These are phyloP conservation scores for Salix purpurea DNA, from an alignment of 345 rosid species.

Conservation along the genomic window DNA sequence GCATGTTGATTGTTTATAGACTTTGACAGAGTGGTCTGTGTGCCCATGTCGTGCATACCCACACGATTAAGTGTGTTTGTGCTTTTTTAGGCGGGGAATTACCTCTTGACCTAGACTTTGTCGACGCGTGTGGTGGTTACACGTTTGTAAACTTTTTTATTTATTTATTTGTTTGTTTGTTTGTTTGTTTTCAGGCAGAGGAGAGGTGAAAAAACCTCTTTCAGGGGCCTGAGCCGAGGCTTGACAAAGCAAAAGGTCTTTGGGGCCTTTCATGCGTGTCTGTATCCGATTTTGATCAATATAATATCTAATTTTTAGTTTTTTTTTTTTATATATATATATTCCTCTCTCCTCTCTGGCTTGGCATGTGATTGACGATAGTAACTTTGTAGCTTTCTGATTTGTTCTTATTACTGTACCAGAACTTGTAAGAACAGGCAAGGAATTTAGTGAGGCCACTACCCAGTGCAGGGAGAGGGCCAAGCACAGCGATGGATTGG, in stretches of 20 bases:
- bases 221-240: conserved; percentile 28
- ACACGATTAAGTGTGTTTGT: conserved; percentile 32
- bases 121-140: conserved; percentile 31
- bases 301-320: conserved; percentile 9
- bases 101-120: conserved; percentile 15
- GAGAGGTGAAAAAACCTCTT: conserved; percentile 24
- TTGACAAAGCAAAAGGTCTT: conserved; percentile 38
- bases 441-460: conserved; percentile 22
- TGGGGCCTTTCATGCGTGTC: conserved; percentile 47
- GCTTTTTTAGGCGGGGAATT: conserved; percentile 49
- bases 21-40: conserved; percentile 28
- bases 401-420: conserved; percentile 29
- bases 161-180: not conserved
- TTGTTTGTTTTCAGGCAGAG: not conserved
- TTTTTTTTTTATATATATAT: not conserved
- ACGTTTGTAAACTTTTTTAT: conserved; percentile 22
- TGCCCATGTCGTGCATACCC: conserved; percentile 27
- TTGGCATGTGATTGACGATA: conserved; percentile 44
- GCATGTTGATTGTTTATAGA: conserved; percentile 6
- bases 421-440: not conserved
- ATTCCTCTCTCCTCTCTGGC: not conserved
- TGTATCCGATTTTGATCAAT: conserved; percentile 29
- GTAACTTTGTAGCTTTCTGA: conserved; percentile 47
- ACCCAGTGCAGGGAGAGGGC: conserved; percentile 12
- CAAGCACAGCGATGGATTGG: conserved; percentile 22